Evolutionary conservation across 208 protist species (phyloP).

Genomic region (Leishmania tropica): DNA sequence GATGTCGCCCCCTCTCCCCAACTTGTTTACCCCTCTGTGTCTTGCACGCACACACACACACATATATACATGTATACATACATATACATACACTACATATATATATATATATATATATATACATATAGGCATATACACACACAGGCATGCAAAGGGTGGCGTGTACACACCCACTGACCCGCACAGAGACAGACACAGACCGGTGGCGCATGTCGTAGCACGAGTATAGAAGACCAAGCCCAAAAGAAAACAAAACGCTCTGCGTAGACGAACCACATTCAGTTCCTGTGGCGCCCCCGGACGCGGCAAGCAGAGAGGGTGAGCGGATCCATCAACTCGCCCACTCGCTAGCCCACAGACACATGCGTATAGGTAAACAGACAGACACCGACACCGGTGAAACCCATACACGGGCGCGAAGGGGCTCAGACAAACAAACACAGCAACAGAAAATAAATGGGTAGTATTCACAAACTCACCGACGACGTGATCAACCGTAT

Average conservation of each 20-base stretch:
- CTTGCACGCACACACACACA: not conserved
- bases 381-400: not conserved
- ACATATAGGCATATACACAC: not conserved
- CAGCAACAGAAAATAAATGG: conserved; percentile 12
- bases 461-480: conserved; percentile 90
- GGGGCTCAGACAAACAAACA: not conserved
- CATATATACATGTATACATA: too few relatives aligned
- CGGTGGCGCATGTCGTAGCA: too few relatives aligned
- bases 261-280: too few relatives aligned
- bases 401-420: not conserved
- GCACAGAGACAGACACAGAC: not conserved
- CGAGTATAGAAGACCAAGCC: too few relatives aligned
- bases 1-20: not conserved
- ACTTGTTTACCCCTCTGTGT: not conserved
- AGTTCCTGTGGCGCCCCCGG: too few relatives aligned
- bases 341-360: not conserved
- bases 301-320: too few relatives aligned
- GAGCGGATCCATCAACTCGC: not conserved
- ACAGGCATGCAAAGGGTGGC: conserved; percentile 4
- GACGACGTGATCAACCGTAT: conserved; percentile 97
- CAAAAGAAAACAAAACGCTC: too few relatives aligned
- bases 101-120: not conserved
- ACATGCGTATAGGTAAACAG: not conserved
- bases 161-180: conserved; percentile 3
- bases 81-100: too few relatives aligned